Percentiles rank a stretch among this genome's conserved stretches.
phyloP scores from a whole-genome alignment of 148 eudicot genomes.

The Silene latifolia region DNA sequence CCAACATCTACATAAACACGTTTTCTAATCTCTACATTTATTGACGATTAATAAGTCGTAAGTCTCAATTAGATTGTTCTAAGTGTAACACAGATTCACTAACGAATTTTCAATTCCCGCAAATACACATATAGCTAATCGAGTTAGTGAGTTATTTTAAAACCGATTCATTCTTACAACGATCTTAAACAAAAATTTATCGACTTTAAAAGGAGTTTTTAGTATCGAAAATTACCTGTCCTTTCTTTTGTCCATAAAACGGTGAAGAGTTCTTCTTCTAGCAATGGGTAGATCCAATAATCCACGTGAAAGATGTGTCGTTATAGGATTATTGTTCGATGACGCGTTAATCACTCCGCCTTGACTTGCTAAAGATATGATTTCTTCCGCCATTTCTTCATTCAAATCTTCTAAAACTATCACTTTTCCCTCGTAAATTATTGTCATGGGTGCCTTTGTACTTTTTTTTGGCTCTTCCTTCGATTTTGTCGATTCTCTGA shows the following conservation, averaged over 20 bases:
- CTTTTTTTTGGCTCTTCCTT: slow-evolving; percentile 13
- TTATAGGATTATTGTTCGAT: neutral
- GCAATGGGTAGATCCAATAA: slow-evolving; percentile 55
- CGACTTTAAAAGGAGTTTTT: too few relatives aligned
- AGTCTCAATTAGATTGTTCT: too few relatives aligned
- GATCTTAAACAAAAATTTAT: too few relatives aligned
- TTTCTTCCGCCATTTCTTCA: slow-evolving; percentile 43
- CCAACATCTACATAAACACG: too few relatives aligned
- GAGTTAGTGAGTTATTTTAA: too few relatives aligned
- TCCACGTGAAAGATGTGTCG: neutral
- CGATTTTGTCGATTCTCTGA: slow-evolving; percentile 12
- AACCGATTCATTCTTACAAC: too few relatives aligned
- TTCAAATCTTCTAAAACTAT: slow-evolving; percentile 53
- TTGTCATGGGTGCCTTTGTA: slow-evolving; percentile 52
- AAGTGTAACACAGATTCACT: too few relatives aligned
- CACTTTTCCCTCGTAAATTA: slow-evolving; percentile 57
- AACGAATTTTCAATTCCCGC: too few relatives aligned
- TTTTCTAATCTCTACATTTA: too few relatives aligned
- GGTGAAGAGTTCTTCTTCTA: slow-evolving; percentile 62
- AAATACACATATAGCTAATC: too few relatives aligned
- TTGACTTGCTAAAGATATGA: slow-evolving; percentile 38
- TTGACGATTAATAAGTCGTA: too few relatives aligned
- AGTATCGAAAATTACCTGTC: slow-evolving; percentile 38
- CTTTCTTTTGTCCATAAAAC: slow-evolving; percentile 69
- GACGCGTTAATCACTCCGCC: neutral